Percentiles rank a stretch among this genome's conserved stretches.
Conservation (phyloP, 2,329 filamentous ascomycete species). For the Phaeosphaeria sp. region DNA sequence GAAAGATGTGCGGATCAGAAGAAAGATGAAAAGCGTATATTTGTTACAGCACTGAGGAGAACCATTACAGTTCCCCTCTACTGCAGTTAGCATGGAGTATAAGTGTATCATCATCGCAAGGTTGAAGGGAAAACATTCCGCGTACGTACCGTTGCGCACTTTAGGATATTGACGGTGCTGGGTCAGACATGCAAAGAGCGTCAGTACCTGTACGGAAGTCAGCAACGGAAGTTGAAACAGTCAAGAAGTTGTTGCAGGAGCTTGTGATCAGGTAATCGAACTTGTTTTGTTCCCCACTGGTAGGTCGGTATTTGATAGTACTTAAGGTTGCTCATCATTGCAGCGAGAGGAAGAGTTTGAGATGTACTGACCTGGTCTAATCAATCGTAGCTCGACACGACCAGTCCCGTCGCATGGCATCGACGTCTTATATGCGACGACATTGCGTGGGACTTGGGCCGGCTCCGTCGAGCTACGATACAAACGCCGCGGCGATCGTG, state of each 20-base stretch:
- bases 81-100: conserved; percentile 49
- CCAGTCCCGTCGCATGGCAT: conserved; percentile 2
- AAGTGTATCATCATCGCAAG: conserved; percentile 43
- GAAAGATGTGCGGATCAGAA: conserved; percentile 34
- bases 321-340: conserved; percentile 46
- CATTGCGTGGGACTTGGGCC: not conserved
- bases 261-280: conserved; percentile 47
- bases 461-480: conserved; percentile 14
- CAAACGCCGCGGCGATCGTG: not conserved
- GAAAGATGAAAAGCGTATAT: conserved; percentile 51
- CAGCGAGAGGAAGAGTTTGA: conserved; percentile 10
- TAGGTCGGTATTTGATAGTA: conserved; percentile 51
- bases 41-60: conserved; percentile 42
- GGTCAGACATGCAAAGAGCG: not conserved
- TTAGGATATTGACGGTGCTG: not conserved
- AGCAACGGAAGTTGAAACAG: conserved; percentile 8
- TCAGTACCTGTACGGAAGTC: conserved; percentile 16
- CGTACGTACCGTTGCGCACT: not conserved
- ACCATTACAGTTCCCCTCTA: too few species aligned
- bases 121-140: not conserved
- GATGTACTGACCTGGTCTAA: conserved; percentile 20
- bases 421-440: not conserved
- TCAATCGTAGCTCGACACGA: conserved; percentile 22
- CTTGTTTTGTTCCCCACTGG: conserved; percentile 45
- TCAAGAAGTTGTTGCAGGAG: not conserved